Conservation (phyloP, 331 rosid species). For the Acacia concinna region DNA sequence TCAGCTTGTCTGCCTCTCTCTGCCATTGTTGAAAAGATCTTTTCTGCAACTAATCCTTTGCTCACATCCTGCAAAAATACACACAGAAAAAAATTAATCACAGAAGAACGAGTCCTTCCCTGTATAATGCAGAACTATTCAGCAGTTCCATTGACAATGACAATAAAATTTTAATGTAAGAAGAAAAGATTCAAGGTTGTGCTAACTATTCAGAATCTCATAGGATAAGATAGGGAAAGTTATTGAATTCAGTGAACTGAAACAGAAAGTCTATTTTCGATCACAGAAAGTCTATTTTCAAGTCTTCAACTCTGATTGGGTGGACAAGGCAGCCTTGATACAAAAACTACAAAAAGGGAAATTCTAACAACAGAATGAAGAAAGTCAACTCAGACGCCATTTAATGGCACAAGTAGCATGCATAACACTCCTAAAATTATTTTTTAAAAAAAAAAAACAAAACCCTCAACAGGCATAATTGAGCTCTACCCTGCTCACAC, state of each 20-base stretch:
- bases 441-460: too few species aligned
- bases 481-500: too few species aligned
- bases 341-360: too few species aligned
- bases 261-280: neutral
- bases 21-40: conserved; percentile 68
- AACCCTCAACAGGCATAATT: too few species aligned
- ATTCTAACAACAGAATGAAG: neutral
- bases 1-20: conserved; percentile 66
- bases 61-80: conserved; percentile 65
- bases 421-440: too few species aligned
- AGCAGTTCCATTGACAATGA: conserved; percentile 5
- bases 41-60: conserved; percentile 83
- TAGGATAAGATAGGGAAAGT: neutral
- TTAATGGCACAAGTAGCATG: neutral
- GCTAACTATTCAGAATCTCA: conserved; percentile 1
- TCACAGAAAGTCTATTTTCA: neutral
- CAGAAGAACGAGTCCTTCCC: conserved; percentile 17
- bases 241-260: conserved; percentile 1
- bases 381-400: neutral
- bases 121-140: neutral
- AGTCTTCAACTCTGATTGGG: neutral
- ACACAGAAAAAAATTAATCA: conserved; percentile 11
- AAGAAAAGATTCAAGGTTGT: neutral
- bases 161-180: neutral
- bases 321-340: neutral